Base-by-base conservation (phyloP, 495 filamentous ascomycete genomes). In the Daldinia decipiens region DNA sequence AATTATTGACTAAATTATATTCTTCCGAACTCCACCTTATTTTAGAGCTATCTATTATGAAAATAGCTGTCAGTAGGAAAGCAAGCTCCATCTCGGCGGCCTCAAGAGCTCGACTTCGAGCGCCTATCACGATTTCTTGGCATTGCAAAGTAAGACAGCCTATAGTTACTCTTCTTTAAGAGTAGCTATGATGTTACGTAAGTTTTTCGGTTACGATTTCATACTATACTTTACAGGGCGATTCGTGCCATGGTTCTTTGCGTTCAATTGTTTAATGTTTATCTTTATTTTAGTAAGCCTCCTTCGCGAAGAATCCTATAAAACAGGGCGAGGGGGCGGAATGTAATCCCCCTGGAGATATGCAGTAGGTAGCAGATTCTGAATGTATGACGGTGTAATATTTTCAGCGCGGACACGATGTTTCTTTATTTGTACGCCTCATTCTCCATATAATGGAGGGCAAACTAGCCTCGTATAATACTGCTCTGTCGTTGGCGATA, bases 401-500 rank as follows among this genome's bases (percentile, higher is more conserved):
- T 31, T 31, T 21, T 3, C 9, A 51, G 24, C 26, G 12, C 19
- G 12, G 17, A 15, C 11, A 24, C 12, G 12, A 12, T 26, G 24
- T 21, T 19, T 21, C 45, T 51, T 24, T 47, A 47, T n/a, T 53
- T 17, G 43, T 47, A 5, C 19, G 3, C 21, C 43, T 24, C 7
- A 47, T 21, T 24, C 3, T 4, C 43, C 3, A 2, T 47, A 47
- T 24, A 24, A 21, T 26, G 19, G 2, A 47, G 7, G 43, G 43
- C 12, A 13, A 17, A 53, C 11, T 9, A 29, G 50, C 26, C 27
- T 53, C 29, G 29, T 36, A 36, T 31, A 32, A 32, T 31, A 9
- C 38, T 38, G 15, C 38, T 2, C 5, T 39, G 15, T 59, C 19
- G 56, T 67, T 62, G 66, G 50, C 21, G 59, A 29, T 15, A 50